Percentiles rank a stretch among this genome's conserved stretches.
phyloP scores from a whole-genome alignment of 768 basidiomycete species.

The Tylopilus balloui region DNA sequence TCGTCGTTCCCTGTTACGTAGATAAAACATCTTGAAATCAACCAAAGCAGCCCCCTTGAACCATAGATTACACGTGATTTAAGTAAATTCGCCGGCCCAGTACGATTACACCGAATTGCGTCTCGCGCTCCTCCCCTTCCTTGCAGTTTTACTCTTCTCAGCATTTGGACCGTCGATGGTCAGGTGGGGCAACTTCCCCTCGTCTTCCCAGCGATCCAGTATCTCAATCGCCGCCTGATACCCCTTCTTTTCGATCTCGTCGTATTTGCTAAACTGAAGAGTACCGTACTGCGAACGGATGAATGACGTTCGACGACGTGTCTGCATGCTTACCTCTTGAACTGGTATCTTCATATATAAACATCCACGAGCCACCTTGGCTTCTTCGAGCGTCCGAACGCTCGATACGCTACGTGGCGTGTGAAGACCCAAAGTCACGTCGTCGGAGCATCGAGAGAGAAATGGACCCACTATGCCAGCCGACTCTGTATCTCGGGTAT shows the following conservation, averaged over 20 bases:
- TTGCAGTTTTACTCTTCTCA: constrained; percentile 39
- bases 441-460: not conserved
- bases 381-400: constrained; percentile 91
- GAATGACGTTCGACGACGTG: not conserved
- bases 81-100: not conserved
- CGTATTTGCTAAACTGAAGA: constrained; percentile 83
- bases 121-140: constrained; percentile 72
- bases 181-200: constrained; percentile 77
- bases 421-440: constrained; percentile 7
- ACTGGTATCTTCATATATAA: constrained; percentile 95
- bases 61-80: not conserved
- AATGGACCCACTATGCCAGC: constrained; percentile 76
- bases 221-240: constrained; percentile 68
- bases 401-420: constrained; percentile 72
- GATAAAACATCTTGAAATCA: constrained; percentile 15
- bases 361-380: constrained; percentile 85
- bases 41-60: not conserved
- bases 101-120: constrained; percentile 58
- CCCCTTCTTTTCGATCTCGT: constrained; percentile 82
- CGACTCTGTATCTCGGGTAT: constrained; percentile 94
- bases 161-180: constrained; percentile 55
- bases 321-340: constrained; percentile 56
- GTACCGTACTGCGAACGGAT: constrained; percentile 71
- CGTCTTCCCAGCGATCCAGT: constrained; percentile 73
- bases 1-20: constrained; percentile 9